Percentiles rank a stretch among this genome's conserved stretches.
These are phyloP conservation scores for Wickerhamiella brachini DNA, from an alignment of 805 yeast species.

Conservation along the genomic window DNA sequence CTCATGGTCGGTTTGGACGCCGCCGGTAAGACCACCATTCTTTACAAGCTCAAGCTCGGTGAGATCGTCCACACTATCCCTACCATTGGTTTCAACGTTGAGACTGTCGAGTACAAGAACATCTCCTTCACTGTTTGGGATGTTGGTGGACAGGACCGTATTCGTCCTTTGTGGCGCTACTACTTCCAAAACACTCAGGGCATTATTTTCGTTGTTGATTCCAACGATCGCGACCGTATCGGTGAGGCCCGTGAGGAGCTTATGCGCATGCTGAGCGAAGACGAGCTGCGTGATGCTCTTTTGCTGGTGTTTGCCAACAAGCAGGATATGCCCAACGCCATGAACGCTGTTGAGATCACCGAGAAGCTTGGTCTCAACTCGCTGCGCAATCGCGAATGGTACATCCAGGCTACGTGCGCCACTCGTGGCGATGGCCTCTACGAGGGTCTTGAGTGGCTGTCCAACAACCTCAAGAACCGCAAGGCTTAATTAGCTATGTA, in stretches of 20 bases:
- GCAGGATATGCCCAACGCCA: constrained; percentile 97
- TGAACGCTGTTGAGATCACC: constrained; percentile 97
- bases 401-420: constrained; percentile 97
- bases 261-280: constrained; percentile 97
- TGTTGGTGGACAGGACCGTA: constrained; percentile 99
- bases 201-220: constrained; percentile 93
- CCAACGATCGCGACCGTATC: constrained; percentile 95
- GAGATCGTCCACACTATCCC: constrained; percentile 95
- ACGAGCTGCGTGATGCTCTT: constrained; percentile 92
- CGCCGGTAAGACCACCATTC: constrained; percentile 96
- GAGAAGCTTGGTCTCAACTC: constrained; percentile 94
- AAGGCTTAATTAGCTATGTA: constrained; percentile 7
- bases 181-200: constrained; percentile 98
- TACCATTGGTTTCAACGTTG: constrained; percentile 94
- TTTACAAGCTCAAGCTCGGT: constrained; percentile 87
- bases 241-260: constrained; percentile 96
- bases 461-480: constrained; percentile 68
- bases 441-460: constrained; percentile 96
- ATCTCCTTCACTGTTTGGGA: constrained; percentile 97
- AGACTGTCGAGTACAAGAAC: constrained; percentile 94
- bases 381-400: constrained; percentile 98
- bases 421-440: constrained; percentile 97
- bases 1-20: constrained; percentile 97
- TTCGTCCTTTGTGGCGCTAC: constrained; percentile 98
- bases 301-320: constrained; percentile 94